Evolutionary conservation across 1,284 basidiomycete species (phyloP).

Genomic region (Agroathelia rolfsii): DNA sequence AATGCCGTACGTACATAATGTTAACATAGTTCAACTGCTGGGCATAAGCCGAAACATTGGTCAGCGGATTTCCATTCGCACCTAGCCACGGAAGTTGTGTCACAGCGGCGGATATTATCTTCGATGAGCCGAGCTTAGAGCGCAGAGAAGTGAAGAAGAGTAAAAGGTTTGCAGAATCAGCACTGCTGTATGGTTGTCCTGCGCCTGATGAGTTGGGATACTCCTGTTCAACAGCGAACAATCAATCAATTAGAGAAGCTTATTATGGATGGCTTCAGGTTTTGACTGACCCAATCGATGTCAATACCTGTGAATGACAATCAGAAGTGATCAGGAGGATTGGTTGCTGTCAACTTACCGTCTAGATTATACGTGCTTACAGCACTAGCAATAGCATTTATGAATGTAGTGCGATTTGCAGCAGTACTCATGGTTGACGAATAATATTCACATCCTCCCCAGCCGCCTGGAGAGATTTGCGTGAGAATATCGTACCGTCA

Average conservation of each 20-base stretch:
- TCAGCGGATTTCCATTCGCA: constrained; percentile 51
- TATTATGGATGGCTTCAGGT: constrained; percentile 1
- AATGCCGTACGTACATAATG: constrained; percentile 37
- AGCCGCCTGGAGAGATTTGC: too few relatives aligned
- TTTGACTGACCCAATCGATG: constrained; percentile 51
- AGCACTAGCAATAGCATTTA: constrained; percentile 45
- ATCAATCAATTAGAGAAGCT: too few relatives aligned
- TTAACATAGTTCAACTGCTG: constrained; percentile 63
- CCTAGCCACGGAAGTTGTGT: constrained; percentile 61
- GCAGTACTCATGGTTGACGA: constrained; percentile 47
- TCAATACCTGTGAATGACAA: constrained; percentile 56
- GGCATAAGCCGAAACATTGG: constrained; percentile 63
- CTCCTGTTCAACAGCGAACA: too few relatives aligned
- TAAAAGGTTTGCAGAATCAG: constrained; percentile 62
- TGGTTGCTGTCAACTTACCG: constrained; percentile 27
- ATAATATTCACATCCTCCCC: constrained; percentile 52
- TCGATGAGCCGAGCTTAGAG: constrained; percentile 39
- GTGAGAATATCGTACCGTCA: too few relatives aligned
- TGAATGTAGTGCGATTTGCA: constrained; percentile 45
- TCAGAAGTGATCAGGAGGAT: background rate
- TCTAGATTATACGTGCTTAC: constrained; percentile 60
- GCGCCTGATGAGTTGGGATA: constrained; percentile 62
- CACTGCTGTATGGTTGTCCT: constrained; percentile 49
- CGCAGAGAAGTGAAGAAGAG: constrained; percentile 54
- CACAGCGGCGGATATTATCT: constrained; percentile 69